Percentiles rank a stretch among this genome's conserved stretches.
Evolutionary conservation across 805 yeast genomes (phyloP).

Genomic region (Clavispora vitiphila): DNA sequence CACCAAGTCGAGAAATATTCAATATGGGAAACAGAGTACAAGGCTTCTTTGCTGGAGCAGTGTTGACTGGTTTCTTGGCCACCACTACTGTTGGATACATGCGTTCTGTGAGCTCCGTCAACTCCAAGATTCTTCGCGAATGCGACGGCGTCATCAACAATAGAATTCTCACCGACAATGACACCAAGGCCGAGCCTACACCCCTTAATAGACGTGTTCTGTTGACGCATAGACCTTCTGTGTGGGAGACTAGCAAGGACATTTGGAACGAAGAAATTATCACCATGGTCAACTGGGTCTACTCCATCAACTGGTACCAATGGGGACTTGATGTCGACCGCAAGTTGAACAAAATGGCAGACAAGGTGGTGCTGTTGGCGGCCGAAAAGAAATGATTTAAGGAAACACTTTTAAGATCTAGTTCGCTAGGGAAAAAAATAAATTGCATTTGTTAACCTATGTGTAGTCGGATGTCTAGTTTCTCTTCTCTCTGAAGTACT

Average conservation of each 20-base stretch:
- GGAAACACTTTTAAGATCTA: background rate
- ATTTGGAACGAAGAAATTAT: constrained; percentile 76
- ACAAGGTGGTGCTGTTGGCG: constrained; percentile 17
- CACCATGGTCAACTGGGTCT: constrained; percentile 58
- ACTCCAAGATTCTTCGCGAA: constrained; percentile 43
- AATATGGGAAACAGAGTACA: constrained; percentile 40
- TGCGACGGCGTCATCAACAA: constrained; percentile 49
- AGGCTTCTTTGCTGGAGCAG: constrained; percentile 47
- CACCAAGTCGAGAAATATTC: background rate
- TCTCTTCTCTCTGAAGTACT: constrained; percentile 36
- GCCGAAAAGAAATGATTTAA: constrained; percentile 7
- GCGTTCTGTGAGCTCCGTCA: constrained; percentile 44
- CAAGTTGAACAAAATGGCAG: constrained; percentile 24
- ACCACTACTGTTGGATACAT: constrained; percentile 43
- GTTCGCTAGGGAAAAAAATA: background rate
- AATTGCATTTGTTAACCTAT: background rate
- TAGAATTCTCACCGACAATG: constrained; percentile 46
- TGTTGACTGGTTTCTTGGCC: constrained; percentile 57
- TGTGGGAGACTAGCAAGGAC: constrained; percentile 64
- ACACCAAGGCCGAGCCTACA: constrained; percentile 38
- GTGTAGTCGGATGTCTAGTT: background rate
- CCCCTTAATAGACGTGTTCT: constrained; percentile 33
- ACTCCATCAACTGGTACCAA: constrained; percentile 47
- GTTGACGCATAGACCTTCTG: constrained; percentile 29
- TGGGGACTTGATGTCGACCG: constrained; percentile 32